Evolutionary conservation across 257 asterid species (phyloP).

Genomic region (Hygrophila difformis): DNA sequence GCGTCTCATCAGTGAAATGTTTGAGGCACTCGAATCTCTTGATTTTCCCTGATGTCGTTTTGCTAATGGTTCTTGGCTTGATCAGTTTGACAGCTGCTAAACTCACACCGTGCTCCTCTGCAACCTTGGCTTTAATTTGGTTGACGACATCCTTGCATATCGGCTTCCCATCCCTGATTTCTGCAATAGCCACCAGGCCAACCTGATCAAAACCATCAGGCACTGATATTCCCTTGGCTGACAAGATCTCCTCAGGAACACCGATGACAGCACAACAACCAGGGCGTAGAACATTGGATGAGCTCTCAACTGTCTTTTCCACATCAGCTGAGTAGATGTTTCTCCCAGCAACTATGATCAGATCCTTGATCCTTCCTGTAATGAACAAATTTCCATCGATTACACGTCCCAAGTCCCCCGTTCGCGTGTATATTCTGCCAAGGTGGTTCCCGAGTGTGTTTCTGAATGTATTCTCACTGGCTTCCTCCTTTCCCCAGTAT

Average conservation of each 20-base stretch:
- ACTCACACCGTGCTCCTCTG: slow-evolving; percentile 71
- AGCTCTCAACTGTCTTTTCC: slow-evolving; percentile 74
- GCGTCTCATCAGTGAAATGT: slow-evolving; percentile 55
- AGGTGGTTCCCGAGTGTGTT: slow-evolving; percentile 28
- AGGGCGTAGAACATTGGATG: slow-evolving; percentile 64
- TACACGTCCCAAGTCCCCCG: slow-evolving; percentile 67
- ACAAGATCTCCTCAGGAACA: slow-evolving; percentile 67
- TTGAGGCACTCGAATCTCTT: slow-evolving; percentile 77
- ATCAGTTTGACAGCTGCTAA: slow-evolving; percentile 58
- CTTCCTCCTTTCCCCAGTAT: slow-evolving; percentile 62
- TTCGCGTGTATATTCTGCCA: slow-evolving; percentile 45
- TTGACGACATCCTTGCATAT: slow-evolving; percentile 38
- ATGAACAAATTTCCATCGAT: slow-evolving; percentile 54
- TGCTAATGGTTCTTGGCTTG: slow-evolving; percentile 68
- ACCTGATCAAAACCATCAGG: slow-evolving; percentile 59
- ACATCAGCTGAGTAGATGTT: slow-evolving; percentile 74
- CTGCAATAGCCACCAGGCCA: slow-evolving; percentile 79
- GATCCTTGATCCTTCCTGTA: slow-evolving; percentile 87
- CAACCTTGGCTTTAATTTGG: slow-evolving; percentile 45
- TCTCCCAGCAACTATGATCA: slow-evolving; percentile 76
- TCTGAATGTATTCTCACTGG: slow-evolving; percentile 39
- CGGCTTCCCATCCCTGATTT: slow-evolving; percentile 8
- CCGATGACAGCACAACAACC: slow-evolving; percentile 86
- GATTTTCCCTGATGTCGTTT: slow-evolving; percentile 78
- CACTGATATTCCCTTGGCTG: slow-evolving; percentile 47